A percentile compares a stretch with the other conserved stretches of the same genome.
phyloP scores from a whole-genome alignment of 805 yeast genomes.

The Saturnispora sanitii region DNA sequence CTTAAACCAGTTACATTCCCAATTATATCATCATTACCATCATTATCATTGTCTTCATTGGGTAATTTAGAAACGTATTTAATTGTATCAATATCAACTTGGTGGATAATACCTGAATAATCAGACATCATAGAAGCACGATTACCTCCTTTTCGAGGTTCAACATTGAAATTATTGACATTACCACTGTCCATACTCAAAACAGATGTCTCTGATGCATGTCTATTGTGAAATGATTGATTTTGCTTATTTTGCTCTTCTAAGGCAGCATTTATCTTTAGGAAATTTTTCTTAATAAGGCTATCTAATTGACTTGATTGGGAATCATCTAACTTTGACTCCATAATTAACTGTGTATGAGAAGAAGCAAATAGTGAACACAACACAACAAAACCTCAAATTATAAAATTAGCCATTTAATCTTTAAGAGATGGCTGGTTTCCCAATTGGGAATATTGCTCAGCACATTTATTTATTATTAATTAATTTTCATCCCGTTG shows the following conservation, averaged over 20 bases:
- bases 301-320: neutral
- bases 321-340: neutral
- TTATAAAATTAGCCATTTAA: too few species aligned
- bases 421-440: constrained; percentile 2
- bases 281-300: neutral
- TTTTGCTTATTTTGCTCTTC: neutral
- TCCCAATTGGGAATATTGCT: neutral
- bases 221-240: neutral
- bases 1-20: neutral
- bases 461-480: constrained; percentile 1
- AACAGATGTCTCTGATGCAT: neutral
- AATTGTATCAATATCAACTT: constrained; percentile 28
- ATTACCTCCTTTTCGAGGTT: constrained; percentile 13
- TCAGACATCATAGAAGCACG: constrained; percentile 27
- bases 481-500: too few species aligned
- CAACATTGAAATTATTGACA: neutral
- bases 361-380: too few species aligned
- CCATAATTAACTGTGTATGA: too few species aligned
- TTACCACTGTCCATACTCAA: neutral
- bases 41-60: neutral
- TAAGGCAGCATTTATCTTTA: constrained; percentile 3
- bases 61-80: constrained; percentile 20
- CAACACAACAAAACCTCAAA: too few species aligned
- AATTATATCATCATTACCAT: neutral
- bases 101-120: constrained; percentile 30